A percentile compares a stretch with the other conserved stretches of the same genome.
Conservation (phyloP, 176 grass and related monocot genomes). For the Triticum urartu region DNA sequence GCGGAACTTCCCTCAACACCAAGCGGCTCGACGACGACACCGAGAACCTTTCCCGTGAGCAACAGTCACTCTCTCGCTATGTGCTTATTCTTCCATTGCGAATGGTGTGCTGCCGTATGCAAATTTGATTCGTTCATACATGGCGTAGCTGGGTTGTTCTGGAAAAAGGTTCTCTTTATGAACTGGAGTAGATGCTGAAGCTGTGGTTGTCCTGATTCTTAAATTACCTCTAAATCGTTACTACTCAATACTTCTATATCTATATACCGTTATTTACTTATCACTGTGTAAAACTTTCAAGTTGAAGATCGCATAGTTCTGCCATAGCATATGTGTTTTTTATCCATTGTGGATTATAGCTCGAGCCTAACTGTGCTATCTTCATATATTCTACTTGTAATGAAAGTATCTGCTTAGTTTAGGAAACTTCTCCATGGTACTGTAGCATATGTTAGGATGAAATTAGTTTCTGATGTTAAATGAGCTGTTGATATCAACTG, state of each 20-base stretch:
- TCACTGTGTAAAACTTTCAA: no score
- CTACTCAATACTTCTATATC: no score
- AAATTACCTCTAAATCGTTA: no score
- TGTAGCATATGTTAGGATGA: background rate
- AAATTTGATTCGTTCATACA: background rate
- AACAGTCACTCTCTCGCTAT: background rate
- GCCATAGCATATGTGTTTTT: no score
- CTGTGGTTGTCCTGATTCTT: background rate
- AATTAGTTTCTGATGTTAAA: background rate
- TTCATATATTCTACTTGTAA: background rate
- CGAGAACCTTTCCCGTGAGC: constrained; percentile 70
- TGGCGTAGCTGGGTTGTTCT: background rate
- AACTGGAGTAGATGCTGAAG: background rate
- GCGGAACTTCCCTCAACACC: constrained; percentile 65
- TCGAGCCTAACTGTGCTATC: no score
- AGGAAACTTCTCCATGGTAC: background rate
- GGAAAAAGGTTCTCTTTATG: background rate
- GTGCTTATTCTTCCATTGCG: background rate
- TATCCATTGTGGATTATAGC: no score
- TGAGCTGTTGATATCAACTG: background rate
- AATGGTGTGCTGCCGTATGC: background rate
- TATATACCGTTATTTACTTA: no score
- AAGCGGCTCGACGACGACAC: constrained; percentile 74
- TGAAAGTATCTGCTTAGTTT: background rate
- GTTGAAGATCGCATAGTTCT: no score